Evolutionary conservation across 345 rosid species (phyloP).

Genomic region (Physaria fendleri): DNA sequence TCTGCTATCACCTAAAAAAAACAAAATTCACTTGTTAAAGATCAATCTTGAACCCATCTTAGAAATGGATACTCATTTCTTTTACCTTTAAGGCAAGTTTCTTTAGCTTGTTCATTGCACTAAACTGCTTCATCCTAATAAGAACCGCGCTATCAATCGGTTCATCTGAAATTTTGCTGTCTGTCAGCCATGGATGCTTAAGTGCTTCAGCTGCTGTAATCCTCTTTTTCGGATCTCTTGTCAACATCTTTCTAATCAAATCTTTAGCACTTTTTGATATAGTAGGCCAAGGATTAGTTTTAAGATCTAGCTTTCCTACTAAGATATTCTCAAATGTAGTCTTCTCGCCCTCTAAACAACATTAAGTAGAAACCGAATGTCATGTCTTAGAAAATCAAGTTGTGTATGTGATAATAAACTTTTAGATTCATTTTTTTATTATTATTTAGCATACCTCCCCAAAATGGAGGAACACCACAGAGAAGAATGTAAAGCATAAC

Average conservation of each 20-base stretch:
- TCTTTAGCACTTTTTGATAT: slow-evolving; percentile 78
- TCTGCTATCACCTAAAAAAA: slow-evolving; percentile 65
- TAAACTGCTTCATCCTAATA: slow-evolving; percentile 77
- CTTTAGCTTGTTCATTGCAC: slow-evolving; percentile 88
- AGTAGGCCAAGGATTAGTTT: slow-evolving; percentile 65
- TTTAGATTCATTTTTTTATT: background rate
- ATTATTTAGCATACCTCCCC: slow-evolving; percentile 56
- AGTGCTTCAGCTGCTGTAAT: slow-evolving; percentile 71
- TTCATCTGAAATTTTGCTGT: slow-evolving; percentile 51
- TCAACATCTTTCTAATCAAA: slow-evolving; percentile 59
- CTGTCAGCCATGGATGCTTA: slow-evolving; percentile 83
- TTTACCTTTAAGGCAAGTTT: slow-evolving; percentile 83
- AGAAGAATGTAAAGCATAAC: slow-evolving; percentile 88
- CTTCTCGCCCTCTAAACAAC: slow-evolving; percentile 56
- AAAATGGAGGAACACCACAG: slow-evolving; percentile 89
- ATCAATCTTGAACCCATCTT: background rate
- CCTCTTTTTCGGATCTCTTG: slow-evolving; percentile 61
- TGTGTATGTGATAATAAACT: background rate
- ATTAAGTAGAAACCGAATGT: background rate
- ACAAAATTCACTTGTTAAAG: background rate
- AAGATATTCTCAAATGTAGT: slow-evolving; percentile 51
- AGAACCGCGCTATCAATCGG: slow-evolving; percentile 80
- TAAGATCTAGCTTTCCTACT: slow-evolving; percentile 56
- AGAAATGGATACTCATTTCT: background rate
- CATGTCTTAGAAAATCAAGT: background rate